Percentiles rank a stretch among this genome's conserved stretches.
phyloP scores from a whole-genome alignment of 257 asterid genomes.

The Capsicum pubescens region DNA sequence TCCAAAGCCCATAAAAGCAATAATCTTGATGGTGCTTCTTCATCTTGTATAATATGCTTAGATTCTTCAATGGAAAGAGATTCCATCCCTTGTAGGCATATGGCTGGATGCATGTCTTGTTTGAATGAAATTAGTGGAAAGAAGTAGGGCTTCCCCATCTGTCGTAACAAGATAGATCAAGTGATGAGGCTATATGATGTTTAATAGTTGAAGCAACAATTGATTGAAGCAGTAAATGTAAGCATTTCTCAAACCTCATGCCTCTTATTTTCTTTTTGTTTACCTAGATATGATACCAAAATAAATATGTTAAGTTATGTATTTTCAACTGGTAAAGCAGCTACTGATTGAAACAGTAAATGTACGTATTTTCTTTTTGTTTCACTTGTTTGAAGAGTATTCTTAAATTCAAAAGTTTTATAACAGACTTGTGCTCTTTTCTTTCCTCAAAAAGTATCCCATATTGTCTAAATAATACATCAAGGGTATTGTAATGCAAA shows the following conservation, averaged over 20 bases:
- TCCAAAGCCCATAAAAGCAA: slow-evolving; percentile 31
- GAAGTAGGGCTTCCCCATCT: slow-evolving; percentile 91
- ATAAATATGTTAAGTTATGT: background rate
- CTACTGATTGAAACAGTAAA: no score
- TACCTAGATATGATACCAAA: background rate
- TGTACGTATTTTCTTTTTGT: no score
- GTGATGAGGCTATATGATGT: slow-evolving; percentile 77
- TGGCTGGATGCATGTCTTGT: slow-evolving; percentile 95
- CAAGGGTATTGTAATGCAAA: no score
- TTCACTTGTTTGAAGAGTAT: no score
- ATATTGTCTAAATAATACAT: no score
- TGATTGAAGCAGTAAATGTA: background rate
- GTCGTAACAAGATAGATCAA: slow-evolving; percentile 82
- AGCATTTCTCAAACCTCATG: background rate
- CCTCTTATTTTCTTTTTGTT: slow-evolving; percentile 1
- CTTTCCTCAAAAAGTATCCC: no score
- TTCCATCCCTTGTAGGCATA: slow-evolving; percentile 91
- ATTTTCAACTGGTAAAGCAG: background rate
- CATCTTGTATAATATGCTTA: slow-evolving; percentile 75
- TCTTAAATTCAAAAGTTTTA: no score
- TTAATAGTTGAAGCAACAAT: slow-evolving; percentile 36
- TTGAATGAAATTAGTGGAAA: slow-evolving; percentile 70
- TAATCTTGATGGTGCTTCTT: slow-evolving; percentile 48
- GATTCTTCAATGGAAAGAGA: slow-evolving; percentile 86
- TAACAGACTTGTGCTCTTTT: no score